Evolutionary conservation across 2,329 filamentous ascomycete genomes (phyloP), one percentile per base, ranked within the genome.

Genomic region (Colletotrichum navitas): DNA sequence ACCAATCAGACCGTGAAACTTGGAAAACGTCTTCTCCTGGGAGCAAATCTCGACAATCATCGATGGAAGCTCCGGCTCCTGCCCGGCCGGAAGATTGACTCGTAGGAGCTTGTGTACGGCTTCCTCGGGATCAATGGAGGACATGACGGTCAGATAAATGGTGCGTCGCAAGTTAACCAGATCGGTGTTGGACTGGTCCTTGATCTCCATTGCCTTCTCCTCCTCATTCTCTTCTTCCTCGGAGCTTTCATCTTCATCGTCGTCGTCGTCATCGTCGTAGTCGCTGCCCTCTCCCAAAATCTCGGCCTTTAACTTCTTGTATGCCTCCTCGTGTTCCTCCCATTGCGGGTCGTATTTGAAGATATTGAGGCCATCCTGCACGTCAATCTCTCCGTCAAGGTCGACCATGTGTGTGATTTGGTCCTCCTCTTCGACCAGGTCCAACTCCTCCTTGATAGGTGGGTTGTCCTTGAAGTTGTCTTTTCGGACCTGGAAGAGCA

Each of bases 21-120:
- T 98, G 73, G 95, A 95, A 82, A 97, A 99, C 1, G 96, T 98
- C 76, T 94, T 94, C 81, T 98, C 95, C 82, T 99, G 96, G 36
- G 94, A 95, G 81, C 95, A 97, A 80, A 94, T 97, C 82, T 99
- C 96, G 75, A 99, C 92, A 66, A 99, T 91, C 96, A 99, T 99
- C 29, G 94, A 97, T 0, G 95, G 94, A 55, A 99, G 86, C 80
- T 99, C 96, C 7, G 91, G 88, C 80, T 99, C 96, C 78, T 95
- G 89, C 5, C 96, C 96, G 16, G 90, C 85, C 1, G 96, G 96
- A 12, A 99, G 87, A 74, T 93, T 94, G 79, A 99, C 91, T 82
- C 94, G 95, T 90, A 98, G 96, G 75, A 99, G 87, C 84, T 98
- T 99, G 86, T 99, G 96, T 72, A 94, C 95, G 71, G 93, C 94